Evolutionary conservation across 2,329 filamentous ascomycete genomes (phyloP), one percentile per base, ranked within the genome.

Genomic region (Trichoderma breve): DNA sequence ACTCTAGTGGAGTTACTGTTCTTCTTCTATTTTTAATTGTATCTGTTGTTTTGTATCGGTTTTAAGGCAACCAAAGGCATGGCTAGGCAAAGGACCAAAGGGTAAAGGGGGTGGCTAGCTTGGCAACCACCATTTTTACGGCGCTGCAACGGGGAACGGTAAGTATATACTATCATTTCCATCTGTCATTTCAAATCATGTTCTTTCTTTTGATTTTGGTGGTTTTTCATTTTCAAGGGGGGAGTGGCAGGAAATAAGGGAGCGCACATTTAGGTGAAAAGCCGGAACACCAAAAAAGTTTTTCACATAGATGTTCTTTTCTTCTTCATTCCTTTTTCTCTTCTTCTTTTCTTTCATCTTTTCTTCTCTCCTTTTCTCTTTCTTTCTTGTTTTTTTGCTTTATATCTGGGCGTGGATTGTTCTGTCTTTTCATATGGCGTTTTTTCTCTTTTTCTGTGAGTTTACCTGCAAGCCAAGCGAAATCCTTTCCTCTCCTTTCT

Each of bases 251-350:
- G 65, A 26, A 21, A 18, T 32, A n/a, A 34, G 6, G n/a, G 12
- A 39, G 39, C 21, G 57, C 14, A 43, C 51, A 67, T 15, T 32
- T 58, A 67, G 51, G 66, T 60, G 66, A 60, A 70, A 70, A 55
- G 57, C 39, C 8, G 39, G 58, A 57, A 58, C 43, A 34, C 34
- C 14, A 4, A 58, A 60, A 71, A 58, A 55, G 58, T 57, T 34
- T 62, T 65, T 65, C 47, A 65, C 47, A 47, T 57, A 58, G 60
- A 64, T 58, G 32, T 57, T 39, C 43, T 58, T 55, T 47, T 47
- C 24, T 47, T 39, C 7, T 64, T 24, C 30, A 11, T 21, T 61
- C 32, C 28, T 51, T 47, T 14, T 61, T 32, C 14, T 36, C 12
- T 36, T 32, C 26, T 64, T n/a, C 11, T 32, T n/a, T 66, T 4